A percentile compares a stretch with the other conserved stretches of the same genome.
These are phyloP conservation scores for Aspergillus wentii DNA, from an alignment of 495 filamentous ascomycete species.

Conservation along the genomic window DNA sequence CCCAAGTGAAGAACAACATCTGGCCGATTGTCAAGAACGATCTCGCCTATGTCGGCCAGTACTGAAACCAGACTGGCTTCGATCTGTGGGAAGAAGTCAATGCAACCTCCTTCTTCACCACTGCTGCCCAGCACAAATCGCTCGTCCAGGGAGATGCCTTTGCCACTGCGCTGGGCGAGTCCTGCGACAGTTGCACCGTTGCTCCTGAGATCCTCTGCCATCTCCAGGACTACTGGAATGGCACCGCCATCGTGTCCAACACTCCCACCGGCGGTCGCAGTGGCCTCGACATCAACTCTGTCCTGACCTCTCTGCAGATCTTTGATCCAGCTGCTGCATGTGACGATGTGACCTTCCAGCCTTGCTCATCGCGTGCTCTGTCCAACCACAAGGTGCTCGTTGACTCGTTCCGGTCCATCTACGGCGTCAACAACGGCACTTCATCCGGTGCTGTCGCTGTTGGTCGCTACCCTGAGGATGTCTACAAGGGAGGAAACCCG, in stretches of 20 bases:
- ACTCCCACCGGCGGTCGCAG: conserved; percentile 34
- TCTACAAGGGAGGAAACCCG: conserved; percentile 58
- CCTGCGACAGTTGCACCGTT: conserved; percentile 41
- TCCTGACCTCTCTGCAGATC: conserved; percentile 38
- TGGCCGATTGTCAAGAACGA: conserved; percentile 56
- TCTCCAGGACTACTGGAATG: conserved; percentile 43
- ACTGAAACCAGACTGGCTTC: conserved; percentile 53
- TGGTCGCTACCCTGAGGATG: conserved; percentile 64
- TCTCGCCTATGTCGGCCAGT: conserved; percentile 62
- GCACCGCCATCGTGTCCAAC: conserved; percentile 38
- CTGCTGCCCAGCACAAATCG: conserved; percentile 50
- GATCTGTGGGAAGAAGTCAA: conserved; percentile 71
- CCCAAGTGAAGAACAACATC: conserved; percentile 31
- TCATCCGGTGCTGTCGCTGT: conserved; percentile 53
- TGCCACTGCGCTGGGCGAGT: conserved; percentile 37
- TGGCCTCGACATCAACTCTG: conserved; percentile 43
- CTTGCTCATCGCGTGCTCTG: conserved; percentile 41
- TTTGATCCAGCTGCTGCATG: conserved; percentile 47
- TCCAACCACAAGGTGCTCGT: conserved; percentile 46
- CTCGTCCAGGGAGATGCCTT: conserved; percentile 59
- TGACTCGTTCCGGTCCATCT: conserved; percentile 49
- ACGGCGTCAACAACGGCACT: conserved; percentile 32
- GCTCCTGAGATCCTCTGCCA: conserved; percentile 48
- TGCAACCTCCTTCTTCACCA: conserved; percentile 60
- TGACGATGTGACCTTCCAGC: conserved; percentile 45